Conservation (phyloP, 768 basidiomycete genomes). For the Russula vinacea region DNA sequence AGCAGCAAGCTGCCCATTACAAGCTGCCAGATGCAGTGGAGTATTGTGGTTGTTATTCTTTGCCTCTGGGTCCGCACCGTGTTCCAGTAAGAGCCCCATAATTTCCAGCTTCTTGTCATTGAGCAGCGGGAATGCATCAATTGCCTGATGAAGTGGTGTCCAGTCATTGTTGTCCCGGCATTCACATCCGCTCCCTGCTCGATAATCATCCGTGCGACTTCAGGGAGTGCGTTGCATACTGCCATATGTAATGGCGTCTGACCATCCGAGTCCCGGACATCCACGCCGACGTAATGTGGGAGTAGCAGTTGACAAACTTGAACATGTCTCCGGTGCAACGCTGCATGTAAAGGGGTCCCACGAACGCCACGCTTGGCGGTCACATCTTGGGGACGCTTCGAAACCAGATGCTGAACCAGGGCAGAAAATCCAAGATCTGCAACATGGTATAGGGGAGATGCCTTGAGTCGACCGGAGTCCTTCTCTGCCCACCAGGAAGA, state of each 20-base stretch:
- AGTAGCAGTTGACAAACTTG: neutral
- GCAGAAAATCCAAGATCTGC: neutral
- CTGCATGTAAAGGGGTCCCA: neutral
- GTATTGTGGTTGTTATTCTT: neutral
- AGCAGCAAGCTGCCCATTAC: neutral
- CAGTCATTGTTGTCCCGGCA: neutral
- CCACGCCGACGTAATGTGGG: neutral
- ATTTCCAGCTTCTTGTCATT: neutral
- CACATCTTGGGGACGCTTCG: neutral
- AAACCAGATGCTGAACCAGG: neutral
- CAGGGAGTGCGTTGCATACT: neutral
- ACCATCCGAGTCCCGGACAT: neutral
- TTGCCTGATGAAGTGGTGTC: neutral
- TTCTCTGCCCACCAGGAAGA: slow-evolving; percentile 5
- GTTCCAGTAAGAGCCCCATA: neutral
- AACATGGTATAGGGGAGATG: slow-evolving; percentile 1
- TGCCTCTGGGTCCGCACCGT: neutral
- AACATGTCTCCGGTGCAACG: neutral
- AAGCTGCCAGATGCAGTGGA: neutral
- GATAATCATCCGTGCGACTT: neutral
- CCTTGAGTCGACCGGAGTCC: neutral
- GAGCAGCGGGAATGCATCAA: neutral
- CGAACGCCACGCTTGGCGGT: neutral
- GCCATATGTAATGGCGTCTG: neutral
- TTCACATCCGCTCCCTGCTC: neutral